Evolutionary conservation across 345 rosid species (phyloP).

Genomic region (Geranium brycei): DNA sequence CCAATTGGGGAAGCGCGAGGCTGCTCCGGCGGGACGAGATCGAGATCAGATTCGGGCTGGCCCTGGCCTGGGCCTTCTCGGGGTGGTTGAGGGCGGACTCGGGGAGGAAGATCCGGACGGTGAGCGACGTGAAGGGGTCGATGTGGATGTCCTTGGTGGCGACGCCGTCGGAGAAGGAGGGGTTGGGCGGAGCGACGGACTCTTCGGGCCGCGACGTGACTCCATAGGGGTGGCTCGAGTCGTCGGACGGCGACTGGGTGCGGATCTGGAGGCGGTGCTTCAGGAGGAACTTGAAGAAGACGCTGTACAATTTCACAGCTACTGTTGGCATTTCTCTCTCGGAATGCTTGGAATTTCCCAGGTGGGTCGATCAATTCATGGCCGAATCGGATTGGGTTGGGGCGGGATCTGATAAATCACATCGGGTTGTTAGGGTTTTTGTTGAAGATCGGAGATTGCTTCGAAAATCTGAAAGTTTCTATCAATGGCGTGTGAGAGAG

Average conservation of each 20-base stretch:
- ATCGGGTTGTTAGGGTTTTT: slow-evolving; percentile 21
- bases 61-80: slow-evolving; percentile 23
- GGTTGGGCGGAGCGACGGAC: slow-evolving; percentile 55
- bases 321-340: slow-evolving; percentile 64
- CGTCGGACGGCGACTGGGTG: slow-evolving; percentile 41
- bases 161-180: slow-evolving; percentile 75
- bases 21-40: slow-evolving; percentile 4
- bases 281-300: slow-evolving; percentile 80
- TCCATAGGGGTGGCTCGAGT: slow-evolving; percentile 37
- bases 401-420: not conserved
- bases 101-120: slow-evolving; percentile 82
- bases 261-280: slow-evolving; percentile 73
- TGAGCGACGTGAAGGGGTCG: slow-evolving; percentile 69
- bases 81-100: slow-evolving; percentile 64
- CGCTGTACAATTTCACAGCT: slow-evolving; percentile 74
- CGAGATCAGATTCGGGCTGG: not conserved
- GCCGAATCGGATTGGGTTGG: not conserved
- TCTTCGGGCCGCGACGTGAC: slow-evolving; percentile 68
- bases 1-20: not conserved
- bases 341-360: no score
- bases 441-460: slow-evolving; percentile 19
- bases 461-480: slow-evolving; percentile 5
- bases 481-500: slow-evolving; percentile 8
- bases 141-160: slow-evolving; percentile 94
- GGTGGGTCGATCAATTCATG: no score